Evolutionary conservation across 106 monocot genomes (phyloP).

Genomic region (Hemerocallis citrina): DNA sequence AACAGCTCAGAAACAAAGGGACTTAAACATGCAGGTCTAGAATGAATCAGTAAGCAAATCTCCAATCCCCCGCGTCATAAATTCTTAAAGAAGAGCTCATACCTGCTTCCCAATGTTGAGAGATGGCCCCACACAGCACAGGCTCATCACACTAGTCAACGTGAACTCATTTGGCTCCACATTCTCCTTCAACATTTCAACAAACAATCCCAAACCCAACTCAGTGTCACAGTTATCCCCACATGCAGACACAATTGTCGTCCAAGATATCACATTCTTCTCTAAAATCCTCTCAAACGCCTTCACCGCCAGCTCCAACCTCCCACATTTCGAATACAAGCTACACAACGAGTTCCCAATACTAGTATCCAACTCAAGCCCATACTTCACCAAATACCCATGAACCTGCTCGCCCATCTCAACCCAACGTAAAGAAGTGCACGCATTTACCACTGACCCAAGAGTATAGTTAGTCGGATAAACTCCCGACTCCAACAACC

Average conservation of each 20-base stretch:
- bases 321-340: conserved; percentile 75
- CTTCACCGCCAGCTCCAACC: conserved; percentile 40
- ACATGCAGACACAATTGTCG: conserved; percentile 67
- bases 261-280: conserved; percentile 93
- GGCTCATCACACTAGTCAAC: conserved; percentile 66
- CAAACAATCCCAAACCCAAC: conserved; percentile 56
- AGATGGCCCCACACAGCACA: conserved; percentile 43
- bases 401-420: conserved; percentile 71
- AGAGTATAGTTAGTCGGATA: conserved; percentile 76
- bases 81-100: not conserved
- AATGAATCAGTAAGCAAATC: too few species aligned
- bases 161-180: conserved; percentile 74
- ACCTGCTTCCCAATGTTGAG: conserved; percentile 56
- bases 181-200: conserved; percentile 50
- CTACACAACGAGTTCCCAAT: conserved; percentile 66
- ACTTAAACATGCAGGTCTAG: too few species aligned
- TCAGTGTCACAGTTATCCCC: conserved; percentile 51
- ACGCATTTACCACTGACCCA: conserved; percentile 54
- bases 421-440: conserved; percentile 23
- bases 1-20: too few species aligned
- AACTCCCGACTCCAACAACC: conserved; percentile 30
- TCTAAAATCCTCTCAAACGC: conserved; percentile 44
- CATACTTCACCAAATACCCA: conserved; percentile 64
- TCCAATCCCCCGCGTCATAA: too few species aligned
- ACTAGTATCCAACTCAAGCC: conserved; percentile 36